Evolutionary conservation across 2,329 filamentous ascomycete species (phyloP).

Genomic region (Neonectria neomacrospora): DNA sequence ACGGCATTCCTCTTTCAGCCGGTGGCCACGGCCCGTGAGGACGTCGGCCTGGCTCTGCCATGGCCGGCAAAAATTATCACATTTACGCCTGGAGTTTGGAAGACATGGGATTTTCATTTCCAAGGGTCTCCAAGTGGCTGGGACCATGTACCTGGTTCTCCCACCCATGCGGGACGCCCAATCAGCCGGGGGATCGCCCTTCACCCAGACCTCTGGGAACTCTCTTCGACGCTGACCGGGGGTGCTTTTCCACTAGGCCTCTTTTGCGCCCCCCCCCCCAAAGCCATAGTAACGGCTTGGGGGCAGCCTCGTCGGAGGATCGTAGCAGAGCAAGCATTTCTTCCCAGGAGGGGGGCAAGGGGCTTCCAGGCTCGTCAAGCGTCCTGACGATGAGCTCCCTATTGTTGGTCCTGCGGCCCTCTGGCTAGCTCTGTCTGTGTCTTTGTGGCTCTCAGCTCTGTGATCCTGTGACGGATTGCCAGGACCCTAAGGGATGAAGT

Average conservation of each 20-base stretch:
- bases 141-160: conserved; percentile 34
- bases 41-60: conserved; percentile 5
- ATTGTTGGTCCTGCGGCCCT: background rate
- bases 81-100: conserved; percentile 15
- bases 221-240: conserved; percentile 24
- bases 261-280: conserved; percentile 1
- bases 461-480: conserved; percentile 9
- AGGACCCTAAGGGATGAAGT: conserved; percentile 6
- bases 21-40: conserved; percentile 11
- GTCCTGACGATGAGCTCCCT: conserved; percentile 6
- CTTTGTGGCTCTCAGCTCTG: background rate
- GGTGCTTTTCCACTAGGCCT: conserved; percentile 26
- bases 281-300: background rate
- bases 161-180: conserved; percentile 30
- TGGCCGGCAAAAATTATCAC: conserved; percentile 12
- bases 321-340: conserved; percentile 13
- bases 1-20: conserved; percentile 18
- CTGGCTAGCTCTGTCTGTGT: background rate
- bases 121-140: conserved; percentile 27
- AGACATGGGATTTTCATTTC: conserved; percentile 25
- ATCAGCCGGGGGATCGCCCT: conserved; percentile 36
- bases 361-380: conserved; percentile 5
- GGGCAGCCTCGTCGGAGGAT: too few species aligned
- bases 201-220: conserved; percentile 37
- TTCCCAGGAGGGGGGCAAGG: background rate